Evolutionary conservation across 2,329 filamentous ascomycete genomes (phyloP).

Genomic region (Zarea fungicola): DNA sequence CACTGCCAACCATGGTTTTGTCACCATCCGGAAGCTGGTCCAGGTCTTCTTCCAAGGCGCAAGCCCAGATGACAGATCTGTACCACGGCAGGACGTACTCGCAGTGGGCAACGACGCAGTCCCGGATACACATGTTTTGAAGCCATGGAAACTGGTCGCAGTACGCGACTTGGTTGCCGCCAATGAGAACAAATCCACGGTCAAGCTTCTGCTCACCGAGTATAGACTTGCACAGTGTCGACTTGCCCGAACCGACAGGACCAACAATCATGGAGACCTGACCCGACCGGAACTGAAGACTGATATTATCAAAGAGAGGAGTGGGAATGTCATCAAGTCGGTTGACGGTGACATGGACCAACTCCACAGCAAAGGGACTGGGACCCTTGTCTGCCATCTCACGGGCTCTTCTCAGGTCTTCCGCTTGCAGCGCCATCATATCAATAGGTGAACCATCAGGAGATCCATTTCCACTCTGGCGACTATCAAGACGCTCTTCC

Average conservation of each 20-base stretch:
- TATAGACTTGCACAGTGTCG: constrained; percentile 17
- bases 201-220: constrained; percentile 17
- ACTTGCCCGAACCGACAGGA: constrained; percentile 18
- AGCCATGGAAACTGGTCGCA: constrained; percentile 15
- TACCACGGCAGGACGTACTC: constrained; percentile 11
- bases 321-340: neutral
- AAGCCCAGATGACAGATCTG: constrained; percentile 8
- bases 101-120: constrained; percentile 8
- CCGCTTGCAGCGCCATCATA: constrained; percentile 2
- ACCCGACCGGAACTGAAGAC: constrained; percentile 16
- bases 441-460: constrained; percentile 5
- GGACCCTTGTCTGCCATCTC: constrained; percentile 8
- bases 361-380: constrained; percentile 8
- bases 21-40: constrained; percentile 7
- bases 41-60: constrained; percentile 38
- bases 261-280: constrained; percentile 24
- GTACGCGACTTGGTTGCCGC: constrained; percentile 12
- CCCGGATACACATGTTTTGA: constrained; percentile 10
- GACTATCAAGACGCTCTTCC: constrained; percentile 5
- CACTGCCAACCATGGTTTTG: constrained; percentile 14
- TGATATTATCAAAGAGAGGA: constrained; percentile 4
- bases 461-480: constrained; percentile 3
- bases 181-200: constrained; percentile 14
- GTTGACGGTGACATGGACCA: constrained; percentile 7
- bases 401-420: neutral